phyloP scores from a whole-genome alignment of 352 stramenopile species.

The Pythium biforme region DNA sequence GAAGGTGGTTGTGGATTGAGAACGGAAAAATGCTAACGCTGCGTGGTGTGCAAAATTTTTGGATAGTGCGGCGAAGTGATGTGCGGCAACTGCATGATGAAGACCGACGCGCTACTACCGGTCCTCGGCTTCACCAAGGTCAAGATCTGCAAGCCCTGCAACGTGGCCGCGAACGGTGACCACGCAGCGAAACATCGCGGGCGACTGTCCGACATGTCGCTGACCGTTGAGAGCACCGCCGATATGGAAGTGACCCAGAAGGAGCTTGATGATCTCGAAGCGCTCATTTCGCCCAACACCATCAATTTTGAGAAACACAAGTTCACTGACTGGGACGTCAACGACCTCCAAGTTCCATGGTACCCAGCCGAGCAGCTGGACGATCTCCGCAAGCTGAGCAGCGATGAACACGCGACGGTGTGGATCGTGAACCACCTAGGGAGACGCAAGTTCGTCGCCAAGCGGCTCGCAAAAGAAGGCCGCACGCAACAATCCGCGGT shows the following conservation, averaged over 20 bases:
- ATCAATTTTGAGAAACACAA: not conserved
- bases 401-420: conserved; percentile 7
- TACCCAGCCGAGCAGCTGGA: not conserved
- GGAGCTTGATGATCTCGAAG: conserved; percentile 25
- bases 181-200: not conserved
- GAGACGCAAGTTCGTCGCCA: conserved; percentile 7
- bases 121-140: conserved; percentile 18
- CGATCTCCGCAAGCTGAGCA: conserved; percentile 8
- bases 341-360: conserved; percentile 14
- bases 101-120: conserved; percentile 12
- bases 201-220: conserved; percentile 3
- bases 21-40: not conserved
- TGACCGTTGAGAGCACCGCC: conserved; percentile 5
- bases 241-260: conserved; percentile 17
- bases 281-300: conserved; percentile 15
- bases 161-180: not conserved
- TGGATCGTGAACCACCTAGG: conserved; percentile 17
- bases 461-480: conserved; percentile 11
- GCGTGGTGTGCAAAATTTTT: not conserved
- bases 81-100: conserved; percentile 20
- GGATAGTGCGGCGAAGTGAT: conserved; percentile 22
- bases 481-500: conserved; percentile 10
- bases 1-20: not conserved
- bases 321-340: conserved; percentile 13
- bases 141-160: conserved; percentile 22